Base-by-base conservation (phyloP, 2,329 filamentous ascomycete species). In the Xylariaceae sp. region DNA sequence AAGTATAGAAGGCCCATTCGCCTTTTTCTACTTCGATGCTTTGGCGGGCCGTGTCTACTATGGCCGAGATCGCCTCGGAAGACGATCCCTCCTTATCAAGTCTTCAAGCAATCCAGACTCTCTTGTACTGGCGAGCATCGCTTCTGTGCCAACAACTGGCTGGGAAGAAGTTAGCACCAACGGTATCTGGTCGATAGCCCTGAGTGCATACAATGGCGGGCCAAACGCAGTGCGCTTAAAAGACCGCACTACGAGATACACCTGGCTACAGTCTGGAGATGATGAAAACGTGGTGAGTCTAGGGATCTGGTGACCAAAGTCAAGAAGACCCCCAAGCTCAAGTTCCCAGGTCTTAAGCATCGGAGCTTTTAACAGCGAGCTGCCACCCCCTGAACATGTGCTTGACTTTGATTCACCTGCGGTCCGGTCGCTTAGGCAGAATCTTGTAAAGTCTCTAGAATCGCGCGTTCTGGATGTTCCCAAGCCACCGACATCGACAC, bases 81-180 rank as follows among this genome's bases (percentile, higher is more conserved):
- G 92, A 41, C 77, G 92, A 34, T 97, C 92, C 11, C 67, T 98
- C 24, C 69, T 96, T 30, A 65, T 73, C 13, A 73, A 74, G 38
- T 54, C 61, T n/a, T 60, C 65, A n/a, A 65, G 57, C 9, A 57
- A 53, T 35, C 47, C 54, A 1, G 53, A 65, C 4, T 57, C 60
- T 27, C 58, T 92, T 27, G 69, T 72, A 8, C 64, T 95, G 18
- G 85, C 81, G 44, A 95, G 88, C 59, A 65, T 90, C 39, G 74
- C 81, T 8, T 80, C 81, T 51, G 65, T 53, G 50, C 64, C 51
- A 21, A 63, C 49, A 39, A 59, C 52, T 50, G 66, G 63, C 19
- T 96, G 89, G 81, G 59, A 68, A 27, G 92, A 98, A 66, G 83
- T 97, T 9, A 81, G 88, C 54, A 86, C 89, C 11, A 78, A 92